Percentiles rank a stretch among this genome's conserved stretches.
Conservation (phyloP, 1,284 basidiomycete species). For the Leccinum fallax region DNA sequence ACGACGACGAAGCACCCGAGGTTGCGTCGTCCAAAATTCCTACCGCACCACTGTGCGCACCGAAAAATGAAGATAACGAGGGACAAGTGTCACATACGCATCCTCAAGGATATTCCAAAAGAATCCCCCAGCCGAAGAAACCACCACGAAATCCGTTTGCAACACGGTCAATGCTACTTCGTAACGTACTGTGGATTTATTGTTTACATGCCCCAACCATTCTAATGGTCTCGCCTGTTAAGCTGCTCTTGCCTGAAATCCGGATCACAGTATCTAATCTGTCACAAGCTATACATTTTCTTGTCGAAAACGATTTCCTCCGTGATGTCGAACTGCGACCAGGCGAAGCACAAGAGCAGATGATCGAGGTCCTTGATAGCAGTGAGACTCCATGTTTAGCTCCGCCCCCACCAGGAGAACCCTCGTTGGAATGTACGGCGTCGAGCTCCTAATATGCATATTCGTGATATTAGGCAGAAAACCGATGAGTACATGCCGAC, state of each 20-base stretch:
- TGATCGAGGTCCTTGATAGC: conserved; percentile 60
- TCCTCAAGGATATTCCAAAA: conserved; percentile 24
- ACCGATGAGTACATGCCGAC: background rate
- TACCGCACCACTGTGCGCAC: conserved; percentile 1
- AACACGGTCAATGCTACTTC: conserved; percentile 67
- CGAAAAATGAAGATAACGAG: conserved; percentile 2
- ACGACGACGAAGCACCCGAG: conserved; percentile 57
- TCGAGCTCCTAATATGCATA: background rate
- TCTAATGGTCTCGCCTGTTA: conserved; percentile 21
- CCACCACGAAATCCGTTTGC: conserved; percentile 69
- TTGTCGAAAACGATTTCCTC: conserved; percentile 92
- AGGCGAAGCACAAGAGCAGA: conserved; percentile 74
- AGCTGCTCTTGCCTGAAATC: conserved; percentile 90
- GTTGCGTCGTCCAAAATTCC: conserved; percentile 59
- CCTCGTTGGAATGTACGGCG: background rate
- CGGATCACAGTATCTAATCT: conserved; percentile 89
- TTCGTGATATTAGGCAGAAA: background rate
- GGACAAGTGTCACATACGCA: background rate
- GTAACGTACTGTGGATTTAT: conserved; percentile 53
- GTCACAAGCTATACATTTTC: conserved; percentile 90
- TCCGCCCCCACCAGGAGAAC: background rate
- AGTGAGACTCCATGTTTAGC: conserved; percentile 12
- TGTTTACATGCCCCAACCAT: background rate
- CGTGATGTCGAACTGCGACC: conserved; percentile 79
- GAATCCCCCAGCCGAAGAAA: conserved; percentile 51